Evolutionary conservation across 2,329 filamentous ascomycete genomes (phyloP).

Genomic region (Aspergillus sergii): DNA sequence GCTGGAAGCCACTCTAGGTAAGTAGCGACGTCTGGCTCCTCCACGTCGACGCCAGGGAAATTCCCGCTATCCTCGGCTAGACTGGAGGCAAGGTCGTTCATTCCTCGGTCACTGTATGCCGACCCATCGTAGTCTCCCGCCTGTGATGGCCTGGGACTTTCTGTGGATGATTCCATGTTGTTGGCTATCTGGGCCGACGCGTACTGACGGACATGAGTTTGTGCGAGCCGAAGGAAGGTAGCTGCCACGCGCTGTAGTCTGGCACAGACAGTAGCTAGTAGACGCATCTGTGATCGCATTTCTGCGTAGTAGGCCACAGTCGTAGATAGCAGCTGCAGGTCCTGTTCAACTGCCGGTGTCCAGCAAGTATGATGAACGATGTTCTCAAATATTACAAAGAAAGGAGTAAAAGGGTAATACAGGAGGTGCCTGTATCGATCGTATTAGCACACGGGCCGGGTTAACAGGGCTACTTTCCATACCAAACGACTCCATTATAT

Average conservation of each 20-base stretch:
- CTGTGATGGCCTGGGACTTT: not conserved
- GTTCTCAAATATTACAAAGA: conserved; percentile 17
- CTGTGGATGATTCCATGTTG: not conserved
- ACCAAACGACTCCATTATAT: conserved; percentile 22
- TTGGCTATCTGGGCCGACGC: not conserved
- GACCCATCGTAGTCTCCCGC: no score
- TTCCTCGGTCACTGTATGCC: not conserved
- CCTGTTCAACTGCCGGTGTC: not conserved
- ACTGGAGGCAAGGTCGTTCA: not conserved
- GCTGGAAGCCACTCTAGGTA: conserved; percentile 9
- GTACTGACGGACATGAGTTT: not conserved
- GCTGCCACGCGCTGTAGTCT: conserved; percentile 1
- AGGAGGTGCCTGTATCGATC: conserved; percentile 13
- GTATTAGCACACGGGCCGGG: not conserved
- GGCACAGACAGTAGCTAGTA: not conserved
- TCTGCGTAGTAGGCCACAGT: conserved; percentile 4
- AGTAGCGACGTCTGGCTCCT: not conserved
- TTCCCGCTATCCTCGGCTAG: no score
- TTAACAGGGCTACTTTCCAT: not conserved
- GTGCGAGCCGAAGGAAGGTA: not conserved
- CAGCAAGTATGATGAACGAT: conserved; percentile 2
- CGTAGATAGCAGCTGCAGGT: not conserved
- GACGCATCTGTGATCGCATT: conserved; percentile 2
- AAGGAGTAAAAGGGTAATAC: conserved; percentile 15
- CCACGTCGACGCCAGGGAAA: not conserved